Evolutionary conservation across 192 early-diverging fungal species (phyloP).

Genomic region (Kickxella alabastrina): DNA sequence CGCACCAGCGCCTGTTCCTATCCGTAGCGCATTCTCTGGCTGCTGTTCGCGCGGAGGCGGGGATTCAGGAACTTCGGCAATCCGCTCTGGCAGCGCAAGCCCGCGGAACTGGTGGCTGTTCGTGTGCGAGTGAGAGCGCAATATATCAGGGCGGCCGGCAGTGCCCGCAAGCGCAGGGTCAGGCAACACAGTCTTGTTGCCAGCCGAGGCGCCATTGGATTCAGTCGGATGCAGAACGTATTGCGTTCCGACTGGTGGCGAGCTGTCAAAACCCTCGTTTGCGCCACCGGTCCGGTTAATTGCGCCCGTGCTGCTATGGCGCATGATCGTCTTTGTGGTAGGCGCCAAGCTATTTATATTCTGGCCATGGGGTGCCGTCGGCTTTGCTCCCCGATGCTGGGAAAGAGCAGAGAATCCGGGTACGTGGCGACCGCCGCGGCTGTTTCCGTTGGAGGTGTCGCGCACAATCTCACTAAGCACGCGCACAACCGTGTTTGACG

Average conservation of each 20-base stretch:
- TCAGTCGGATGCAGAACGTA: no score
- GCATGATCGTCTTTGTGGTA: conserved; percentile 16
- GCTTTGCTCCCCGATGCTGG: neutral
- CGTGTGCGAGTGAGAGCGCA: conserved; percentile 41
- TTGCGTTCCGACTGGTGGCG: no score
- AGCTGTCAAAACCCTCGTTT: neutral
- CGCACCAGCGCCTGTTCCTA: conserved; percentile 3
- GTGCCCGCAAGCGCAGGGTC: neutral
- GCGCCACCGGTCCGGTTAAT: conserved; percentile 23
- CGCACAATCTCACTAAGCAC: conserved; percentile 46
- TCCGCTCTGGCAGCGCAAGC: conserved; percentile 22
- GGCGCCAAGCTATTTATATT: conserved; percentile 10
- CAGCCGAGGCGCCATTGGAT: no score
- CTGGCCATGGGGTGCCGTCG: neutral
- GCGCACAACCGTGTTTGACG: conserved; percentile 42
- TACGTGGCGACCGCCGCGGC: conserved; percentile 1
- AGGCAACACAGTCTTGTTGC: no score
- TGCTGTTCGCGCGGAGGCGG: conserved; percentile 15
- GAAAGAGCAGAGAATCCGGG: neutral
- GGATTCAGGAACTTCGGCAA: conserved; percentile 26
- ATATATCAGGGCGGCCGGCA: conserved; percentile 18
- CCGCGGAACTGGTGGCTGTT: conserved; percentile 13
- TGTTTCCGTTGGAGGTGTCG: conserved; percentile 12
- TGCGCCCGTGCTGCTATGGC: conserved; percentile 44
- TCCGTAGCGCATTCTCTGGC: conserved; percentile 19